A percentile compares a stretch with the other conserved stretches of the same genome.
Conservation (phyloP, 257 asterid species). For the Solanum stenotomum region DNA sequence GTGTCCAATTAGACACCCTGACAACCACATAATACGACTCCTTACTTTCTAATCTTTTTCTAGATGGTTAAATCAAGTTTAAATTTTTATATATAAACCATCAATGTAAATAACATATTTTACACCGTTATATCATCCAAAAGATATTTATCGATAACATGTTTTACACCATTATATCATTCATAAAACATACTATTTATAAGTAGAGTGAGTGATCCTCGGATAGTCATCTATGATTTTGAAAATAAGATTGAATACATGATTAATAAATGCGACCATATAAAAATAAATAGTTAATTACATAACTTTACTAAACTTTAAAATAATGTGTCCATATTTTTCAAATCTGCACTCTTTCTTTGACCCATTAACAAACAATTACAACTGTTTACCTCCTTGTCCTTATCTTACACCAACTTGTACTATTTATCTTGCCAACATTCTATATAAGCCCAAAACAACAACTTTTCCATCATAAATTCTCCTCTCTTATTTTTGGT, state of each 20-base stretch:
- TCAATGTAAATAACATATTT: neutral
- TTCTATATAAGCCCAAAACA: neutral
- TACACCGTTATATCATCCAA: neutral
- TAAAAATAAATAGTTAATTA: neutral
- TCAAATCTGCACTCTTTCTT: conserved; percentile 34
- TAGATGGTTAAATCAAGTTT: neutral
- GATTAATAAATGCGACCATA: neutral
- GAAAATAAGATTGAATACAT: neutral
- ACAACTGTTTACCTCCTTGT: conserved; percentile 3
- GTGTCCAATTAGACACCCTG: too few relatives aligned
- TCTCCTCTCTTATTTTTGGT: neutral
- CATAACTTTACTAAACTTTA: conserved; percentile 1
- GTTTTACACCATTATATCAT: neutral
- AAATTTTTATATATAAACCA: neutral
- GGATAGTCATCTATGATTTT: neutral
- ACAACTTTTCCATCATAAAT: neutral
- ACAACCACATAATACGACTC: neutral
- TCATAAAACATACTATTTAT: too few relatives aligned
- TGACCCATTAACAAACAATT: conserved; percentile 24
- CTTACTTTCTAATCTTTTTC: neutral
- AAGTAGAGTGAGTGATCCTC: too few relatives aligned
- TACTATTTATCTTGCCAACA: neutral
- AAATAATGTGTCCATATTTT: conserved; percentile 17
- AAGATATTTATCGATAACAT: neutral
- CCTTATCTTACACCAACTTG: conserved; percentile 1